A percentile compares a stretch with the other conserved stretches of the same genome.
These are phyloP conservation scores for Globisporangium cylindrosporum DNA, from an alignment of 352 stramenopile genomes.

Conservation along the genomic window DNA sequence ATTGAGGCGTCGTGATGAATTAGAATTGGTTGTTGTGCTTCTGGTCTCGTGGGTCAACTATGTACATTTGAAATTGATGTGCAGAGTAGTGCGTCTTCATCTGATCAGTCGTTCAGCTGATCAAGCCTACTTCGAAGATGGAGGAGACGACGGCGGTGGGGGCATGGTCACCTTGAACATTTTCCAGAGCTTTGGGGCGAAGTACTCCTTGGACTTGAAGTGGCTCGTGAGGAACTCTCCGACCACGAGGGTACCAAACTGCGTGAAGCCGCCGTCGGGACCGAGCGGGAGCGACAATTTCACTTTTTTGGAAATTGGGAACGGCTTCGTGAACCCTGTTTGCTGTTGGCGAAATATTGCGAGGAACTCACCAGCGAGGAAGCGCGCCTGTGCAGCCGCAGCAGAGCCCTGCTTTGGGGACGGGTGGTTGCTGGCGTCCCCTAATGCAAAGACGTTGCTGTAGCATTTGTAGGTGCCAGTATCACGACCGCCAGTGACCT, in stretches of 20 bases:
- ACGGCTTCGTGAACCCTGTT: not conserved
- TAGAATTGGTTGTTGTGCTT: too few relatives aligned
- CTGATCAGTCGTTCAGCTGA: too few relatives aligned
- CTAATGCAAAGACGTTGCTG: not conserved
- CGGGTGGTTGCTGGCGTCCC: not conserved
- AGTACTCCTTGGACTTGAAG: not conserved
- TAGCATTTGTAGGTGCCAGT: not conserved
- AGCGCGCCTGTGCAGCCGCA: not conserved
- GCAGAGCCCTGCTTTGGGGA: not conserved
- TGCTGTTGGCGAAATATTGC: not conserved
- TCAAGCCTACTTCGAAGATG: too few relatives aligned
- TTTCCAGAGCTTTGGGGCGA: not conserved
- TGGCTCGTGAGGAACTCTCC: conserved; percentile 2
- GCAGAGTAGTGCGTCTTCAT: too few relatives aligned
- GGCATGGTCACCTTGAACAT: not conserved
- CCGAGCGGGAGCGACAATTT: not conserved
- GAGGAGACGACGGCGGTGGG: not conserved
- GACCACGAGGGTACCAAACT: not conserved
- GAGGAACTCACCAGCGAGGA: not conserved
- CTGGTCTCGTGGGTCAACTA: too few relatives aligned
- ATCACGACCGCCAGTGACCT: not conserved
- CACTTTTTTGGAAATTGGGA: not conserved
- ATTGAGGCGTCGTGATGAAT: not conserved
- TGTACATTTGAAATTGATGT: too few relatives aligned
- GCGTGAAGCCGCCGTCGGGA: not conserved